Evolutionary conservation across 352 stramenopile genomes (phyloP), one percentile per base, ranked within the genome.

Genomic region (Pythium dissotocum): DNA sequence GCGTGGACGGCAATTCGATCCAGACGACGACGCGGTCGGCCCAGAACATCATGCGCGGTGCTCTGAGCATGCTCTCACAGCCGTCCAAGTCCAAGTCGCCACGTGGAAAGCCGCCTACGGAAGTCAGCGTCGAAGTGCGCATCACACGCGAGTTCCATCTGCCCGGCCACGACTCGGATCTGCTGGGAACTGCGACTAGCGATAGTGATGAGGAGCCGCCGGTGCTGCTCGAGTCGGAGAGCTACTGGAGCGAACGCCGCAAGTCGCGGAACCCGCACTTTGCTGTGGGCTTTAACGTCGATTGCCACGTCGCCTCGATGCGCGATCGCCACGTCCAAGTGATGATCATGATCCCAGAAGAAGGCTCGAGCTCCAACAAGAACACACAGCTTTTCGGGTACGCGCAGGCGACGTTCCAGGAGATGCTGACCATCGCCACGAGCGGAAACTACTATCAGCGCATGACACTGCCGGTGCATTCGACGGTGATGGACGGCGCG

Each of bases 281-380:
- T 64, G 82, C 82, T 1, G 81, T 94, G 30, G 86, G 86, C 32
- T 91, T 91, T 30, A 77, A 73, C 58, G 63, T 92, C 6, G 56
- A 58, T 13, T 94, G 86, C 63, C 79, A 84, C 55, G 63, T 75
- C 24, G 66, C 73, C 2, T 69, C 74, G 18, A 69, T 76, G 35
- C 85, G 71, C 52, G 82, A 94, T 38, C 83, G 86, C 24, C 86
- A 91, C 35, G 74, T 94, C 9, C 79, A 90, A 67, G 78, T 94
- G 60, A 78, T 89, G 67, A 74, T 94, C 3, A 91, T 92, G 78
- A 86, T 94, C 51, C 83, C 83, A 6, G 86, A 94, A 35, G 86
- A 94, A 66, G 70, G 74, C n/a, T 77, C 81, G 33, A 71, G 71
- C 10, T 82, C 80, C 8, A 90, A 90, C 70, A 77, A 77, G 56